A percentile compares a stretch with the other conserved stretches of the same genome.
These are phyloP conservation scores for Citrus maxima DNA, from an alignment of 345 rosid species.

Conservation along the genomic window DNA sequence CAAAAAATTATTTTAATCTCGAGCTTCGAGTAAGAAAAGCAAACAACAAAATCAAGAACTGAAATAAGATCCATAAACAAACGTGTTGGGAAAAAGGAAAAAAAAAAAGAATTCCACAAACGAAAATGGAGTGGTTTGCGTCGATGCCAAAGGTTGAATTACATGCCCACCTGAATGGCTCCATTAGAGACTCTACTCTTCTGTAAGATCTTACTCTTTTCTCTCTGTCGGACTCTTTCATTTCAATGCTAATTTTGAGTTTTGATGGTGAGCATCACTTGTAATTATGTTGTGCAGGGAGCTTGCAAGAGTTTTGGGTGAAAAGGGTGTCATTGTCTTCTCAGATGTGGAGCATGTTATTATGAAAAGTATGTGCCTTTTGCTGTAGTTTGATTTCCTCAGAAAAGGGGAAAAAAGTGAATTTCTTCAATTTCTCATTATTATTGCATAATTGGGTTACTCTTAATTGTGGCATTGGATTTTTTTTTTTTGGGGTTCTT, in stretches of 20 bases:
- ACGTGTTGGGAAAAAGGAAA: too few relatives aligned
- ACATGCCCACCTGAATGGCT: conserved; percentile 99
- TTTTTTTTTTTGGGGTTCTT: neutral
- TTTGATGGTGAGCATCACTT: too few relatives aligned
- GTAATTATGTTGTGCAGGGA: conserved; percentile 48
- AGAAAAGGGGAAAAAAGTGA: neutral
- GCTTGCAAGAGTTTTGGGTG: conserved; percentile 77
- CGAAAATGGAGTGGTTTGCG: conserved; percentile 54
- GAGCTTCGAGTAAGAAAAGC: too few relatives aligned
- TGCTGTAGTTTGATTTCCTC: neutral
- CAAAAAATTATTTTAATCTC: too few relatives aligned
- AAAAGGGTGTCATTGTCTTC: conserved; percentile 57
- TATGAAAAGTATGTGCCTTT: conserved; percentile 48
- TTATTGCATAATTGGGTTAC: neutral
- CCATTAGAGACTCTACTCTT: conserved; percentile 84
- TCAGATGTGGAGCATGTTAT: conserved; percentile 82
- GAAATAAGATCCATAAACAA: too few relatives aligned
- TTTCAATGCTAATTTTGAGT: neutral
- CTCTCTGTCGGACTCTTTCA: neutral
- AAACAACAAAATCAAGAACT: too few relatives aligned
- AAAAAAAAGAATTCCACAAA: too few relatives aligned
- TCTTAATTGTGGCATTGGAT: neutral
- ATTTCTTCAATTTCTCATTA: neutral
- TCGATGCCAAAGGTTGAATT: conserved; percentile 86
- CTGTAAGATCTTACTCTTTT: conserved; percentile 39